Evolutionary conservation across 2,329 filamentous ascomycete genomes (phyloP), one percentile per base, ranked within the genome.

Genomic region (Botrytis tulipae): DNA sequence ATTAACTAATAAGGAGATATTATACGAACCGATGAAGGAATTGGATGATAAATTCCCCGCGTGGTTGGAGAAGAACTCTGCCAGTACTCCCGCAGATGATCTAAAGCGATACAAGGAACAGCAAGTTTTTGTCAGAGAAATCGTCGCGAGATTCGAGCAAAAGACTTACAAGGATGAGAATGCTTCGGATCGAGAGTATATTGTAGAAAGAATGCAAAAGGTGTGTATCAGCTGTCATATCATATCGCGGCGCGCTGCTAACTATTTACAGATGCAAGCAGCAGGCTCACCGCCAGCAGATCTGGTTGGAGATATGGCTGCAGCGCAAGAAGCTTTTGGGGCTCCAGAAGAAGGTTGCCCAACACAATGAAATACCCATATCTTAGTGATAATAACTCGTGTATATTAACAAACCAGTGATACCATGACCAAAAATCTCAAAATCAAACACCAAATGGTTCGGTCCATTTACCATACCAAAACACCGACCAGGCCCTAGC

Each of bases 11-110:
- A 98, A 97, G 85, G 96, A 98, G 78, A 98, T 99, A 76, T 84
- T 99, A 69, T 98, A 98, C 82, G 95, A 99, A 84, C 96, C 96
- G 3, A 98, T 99, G 94, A 97, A 97, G 85, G 96, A 99, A 83
- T 85, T 99, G 66, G 85, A 97, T 82, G 92, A 93, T 71, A 98
- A 98, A 83, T 99, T 96, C 80, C 95, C 95, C 0, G 90, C 84
- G 3, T 99, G 96, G 95, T 87, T 99, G 82, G 88, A 88, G 79
- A 91, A 93, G 83, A 95, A 98, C 82, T 86, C 86, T 78, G 87
- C 84, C 59, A 89, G 85, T 37, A 90, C 90, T 70, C 83, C 90
- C 3, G 83, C 87, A 70, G 93, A 92, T 67, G 95, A 98, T 79
- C 82, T 94, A 81, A 89, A 90, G 80, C 86, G 94, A 74, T 98